Evolutionary conservation across 78 protist species (phyloP).

Genomic region (Cavenderia fasciculata): DNA sequence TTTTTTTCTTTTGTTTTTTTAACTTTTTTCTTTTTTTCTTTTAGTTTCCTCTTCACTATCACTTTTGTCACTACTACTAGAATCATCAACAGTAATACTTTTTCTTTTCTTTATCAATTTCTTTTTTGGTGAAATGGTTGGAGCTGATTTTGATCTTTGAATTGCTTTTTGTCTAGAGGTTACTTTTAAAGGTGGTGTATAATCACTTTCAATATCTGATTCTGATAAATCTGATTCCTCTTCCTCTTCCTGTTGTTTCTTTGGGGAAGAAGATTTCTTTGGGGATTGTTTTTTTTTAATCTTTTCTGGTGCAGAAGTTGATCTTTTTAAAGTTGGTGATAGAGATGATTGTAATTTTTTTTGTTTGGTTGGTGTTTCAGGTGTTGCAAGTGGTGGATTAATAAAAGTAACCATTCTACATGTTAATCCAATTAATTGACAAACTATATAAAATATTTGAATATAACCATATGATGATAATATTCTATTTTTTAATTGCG

Average conservation of each 20-base stretch:
- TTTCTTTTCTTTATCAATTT: neutral
- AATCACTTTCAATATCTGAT: neutral
- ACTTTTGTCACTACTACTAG: neutral
- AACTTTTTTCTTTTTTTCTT: neutral
- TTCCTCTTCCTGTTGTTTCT: neutral
- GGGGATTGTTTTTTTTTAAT: neutral
- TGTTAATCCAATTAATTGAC: neutral
- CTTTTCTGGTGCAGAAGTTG: slow-evolving; percentile 11
- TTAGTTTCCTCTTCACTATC: neutral
- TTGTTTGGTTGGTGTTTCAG: slow-evolving; percentile 27
- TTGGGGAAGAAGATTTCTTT: neutral
- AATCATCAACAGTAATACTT: neutral
- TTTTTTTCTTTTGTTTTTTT: neutral
- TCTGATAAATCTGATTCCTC: neutral
- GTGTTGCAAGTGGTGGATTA: slow-evolving; percentile 29
- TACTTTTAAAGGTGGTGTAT: neutral
- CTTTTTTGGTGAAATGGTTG: neutral
- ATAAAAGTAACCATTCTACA: neutral
- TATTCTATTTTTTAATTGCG: neutral
- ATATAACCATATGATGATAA: neutral
- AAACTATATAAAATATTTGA: slow-evolving; percentile 42
- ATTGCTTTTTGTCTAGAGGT: slow-evolving; percentile 28
- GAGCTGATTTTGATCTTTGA: neutral
- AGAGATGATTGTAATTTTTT: slow-evolving; percentile 5
- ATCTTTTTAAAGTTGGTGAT: neutral